These are phyloP conservation scores for Starmerella floris DNA, from an alignment of 805 yeast genomes.

Conservation along the genomic window DNA sequence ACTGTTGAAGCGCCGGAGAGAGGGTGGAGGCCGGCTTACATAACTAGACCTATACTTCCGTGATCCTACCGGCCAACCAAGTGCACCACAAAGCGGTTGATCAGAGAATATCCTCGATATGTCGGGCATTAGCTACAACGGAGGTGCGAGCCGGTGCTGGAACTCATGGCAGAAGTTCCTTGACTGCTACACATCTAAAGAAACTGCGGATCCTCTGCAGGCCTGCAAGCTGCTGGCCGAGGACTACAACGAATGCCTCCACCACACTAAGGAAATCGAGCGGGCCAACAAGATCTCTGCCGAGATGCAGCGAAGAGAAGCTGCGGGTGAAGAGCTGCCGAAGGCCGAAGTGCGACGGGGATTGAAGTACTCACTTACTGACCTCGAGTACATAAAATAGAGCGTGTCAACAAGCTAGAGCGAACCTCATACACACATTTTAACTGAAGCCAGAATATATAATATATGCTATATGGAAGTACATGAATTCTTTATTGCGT, in stretches of 20 bases:
- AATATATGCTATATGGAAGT: too few relatives aligned
- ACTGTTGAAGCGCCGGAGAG: too few relatives aligned
- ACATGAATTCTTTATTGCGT: too few relatives aligned
- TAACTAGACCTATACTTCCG: too few relatives aligned
- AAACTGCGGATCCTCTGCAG: constrained; percentile 25
- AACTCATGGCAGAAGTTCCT: constrained; percentile 35
- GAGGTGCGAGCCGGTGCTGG: constrained; percentile 38
- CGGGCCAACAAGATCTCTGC: constrained; percentile 24
- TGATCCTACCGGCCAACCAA: background rate
- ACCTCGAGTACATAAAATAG: constrained; percentile 15
- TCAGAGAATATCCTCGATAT: constrained; percentile 1
- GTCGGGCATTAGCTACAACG: constrained; percentile 24
- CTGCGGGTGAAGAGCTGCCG: constrained; percentile 22
- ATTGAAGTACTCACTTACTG: constrained; percentile 18
- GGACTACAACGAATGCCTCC: constrained; percentile 40
- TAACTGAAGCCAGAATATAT: background rate
- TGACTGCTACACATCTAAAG: constrained; percentile 35
- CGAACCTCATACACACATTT: background rate
- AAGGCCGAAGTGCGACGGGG: constrained; percentile 14
- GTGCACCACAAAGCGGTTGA: background rate
- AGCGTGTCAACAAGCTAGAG: background rate
- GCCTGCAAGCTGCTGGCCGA: constrained; percentile 34
- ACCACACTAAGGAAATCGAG: constrained; percentile 33
- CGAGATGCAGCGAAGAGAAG: constrained; percentile 21
- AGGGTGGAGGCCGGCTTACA: too few relatives aligned